Evolutionary conservation across 2,329 filamentous ascomycete species (phyloP).

Genomic region (Tympanopsis confertula): DNA sequence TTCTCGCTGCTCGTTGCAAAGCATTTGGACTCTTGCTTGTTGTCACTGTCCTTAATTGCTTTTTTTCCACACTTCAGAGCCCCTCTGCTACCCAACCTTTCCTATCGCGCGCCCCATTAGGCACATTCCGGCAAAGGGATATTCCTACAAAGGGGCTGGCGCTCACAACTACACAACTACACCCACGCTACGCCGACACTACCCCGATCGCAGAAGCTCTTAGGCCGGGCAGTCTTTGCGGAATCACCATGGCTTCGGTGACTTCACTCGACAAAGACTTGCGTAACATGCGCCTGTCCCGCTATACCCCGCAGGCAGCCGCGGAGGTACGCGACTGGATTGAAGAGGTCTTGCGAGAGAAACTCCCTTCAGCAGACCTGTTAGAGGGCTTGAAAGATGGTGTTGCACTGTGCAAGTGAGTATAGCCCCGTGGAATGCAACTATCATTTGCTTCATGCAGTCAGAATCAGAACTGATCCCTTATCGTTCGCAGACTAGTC

Average conservation of each 20-base stretch:
- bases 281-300: constrained; percentile 80
- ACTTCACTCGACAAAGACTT: constrained; percentile 89
- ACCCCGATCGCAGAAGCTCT: too few species aligned
- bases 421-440: constrained; percentile 5
- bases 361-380: constrained; percentile 62
- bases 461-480: neutral
- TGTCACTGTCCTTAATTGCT: too few species aligned
- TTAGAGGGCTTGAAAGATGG: constrained; percentile 83
- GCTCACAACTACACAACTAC: too few species aligned
- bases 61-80: too few species aligned
- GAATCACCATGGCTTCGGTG: constrained; percentile 94
- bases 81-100: too few species aligned
- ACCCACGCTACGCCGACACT: too few species aligned
- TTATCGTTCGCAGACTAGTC: constrained; percentile 71
- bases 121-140: too few species aligned
- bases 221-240: too few species aligned
- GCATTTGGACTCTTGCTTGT: too few species aligned
- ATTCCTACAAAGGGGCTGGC: too few species aligned
- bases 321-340: constrained; percentile 81
- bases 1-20: too few species aligned
- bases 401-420: constrained; percentile 81
- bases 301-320: constrained; percentile 83
- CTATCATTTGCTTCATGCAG: neutral
- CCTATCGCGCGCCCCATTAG: too few species aligned
- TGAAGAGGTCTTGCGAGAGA: constrained; percentile 66